Percentiles rank a stretch among this genome's conserved stretches.
Conservation (phyloP, 2,329 filamentous ascomycete species). For the Plenodomus biglobosus region DNA sequence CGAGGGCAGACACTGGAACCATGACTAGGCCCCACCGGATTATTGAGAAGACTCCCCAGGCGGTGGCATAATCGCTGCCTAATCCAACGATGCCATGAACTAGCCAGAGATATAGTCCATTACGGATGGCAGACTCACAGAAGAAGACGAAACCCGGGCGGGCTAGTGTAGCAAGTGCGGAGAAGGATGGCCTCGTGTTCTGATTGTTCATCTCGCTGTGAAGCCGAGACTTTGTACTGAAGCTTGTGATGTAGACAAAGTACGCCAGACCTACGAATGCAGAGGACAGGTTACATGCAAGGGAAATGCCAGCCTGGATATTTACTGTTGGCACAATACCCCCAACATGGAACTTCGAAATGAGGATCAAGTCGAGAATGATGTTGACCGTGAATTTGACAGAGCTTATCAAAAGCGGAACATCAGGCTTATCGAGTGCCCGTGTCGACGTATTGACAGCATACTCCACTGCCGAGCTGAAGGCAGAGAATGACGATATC, state of each 20-base stretch:
- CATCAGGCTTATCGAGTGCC: constrained; percentile 68
- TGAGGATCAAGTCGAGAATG: constrained; percentile 64
- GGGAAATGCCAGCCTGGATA: constrained; percentile 64
- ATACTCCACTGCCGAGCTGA: constrained; percentile 64
- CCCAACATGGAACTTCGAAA: constrained; percentile 66
- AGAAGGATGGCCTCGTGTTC: constrained; percentile 33
- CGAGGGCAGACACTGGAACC: constrained; percentile 69
- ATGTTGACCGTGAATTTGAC: constrained; percentile 69
- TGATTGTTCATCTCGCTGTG: constrained; percentile 9
- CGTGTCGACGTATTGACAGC: constrained; percentile 64
- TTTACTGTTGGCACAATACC: constrained; percentile 59
- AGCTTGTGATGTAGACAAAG: constrained; percentile 54
- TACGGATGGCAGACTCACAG: constrained; percentile 65
- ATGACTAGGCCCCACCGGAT: constrained; percentile 75
- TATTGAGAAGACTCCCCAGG: constrained; percentile 73
- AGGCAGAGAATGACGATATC: constrained; percentile 63
- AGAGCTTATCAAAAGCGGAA: constrained; percentile 66
- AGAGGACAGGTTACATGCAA: constrained; percentile 54
- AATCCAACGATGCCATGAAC: constrained; percentile 65
- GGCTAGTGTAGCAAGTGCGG: constrained; percentile 54
- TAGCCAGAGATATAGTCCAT: constrained; percentile 71
- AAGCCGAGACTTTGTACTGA: constrained; percentile 25
- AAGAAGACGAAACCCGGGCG: constrained; percentile 63
- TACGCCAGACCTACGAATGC: constrained; percentile 57
- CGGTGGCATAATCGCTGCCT: constrained; percentile 66